Percentiles rank a stretch among this genome's conserved stretches.
phyloP scores from a whole-genome alignment of 75 land plant species.

The Azolla pinnata region DNA sequence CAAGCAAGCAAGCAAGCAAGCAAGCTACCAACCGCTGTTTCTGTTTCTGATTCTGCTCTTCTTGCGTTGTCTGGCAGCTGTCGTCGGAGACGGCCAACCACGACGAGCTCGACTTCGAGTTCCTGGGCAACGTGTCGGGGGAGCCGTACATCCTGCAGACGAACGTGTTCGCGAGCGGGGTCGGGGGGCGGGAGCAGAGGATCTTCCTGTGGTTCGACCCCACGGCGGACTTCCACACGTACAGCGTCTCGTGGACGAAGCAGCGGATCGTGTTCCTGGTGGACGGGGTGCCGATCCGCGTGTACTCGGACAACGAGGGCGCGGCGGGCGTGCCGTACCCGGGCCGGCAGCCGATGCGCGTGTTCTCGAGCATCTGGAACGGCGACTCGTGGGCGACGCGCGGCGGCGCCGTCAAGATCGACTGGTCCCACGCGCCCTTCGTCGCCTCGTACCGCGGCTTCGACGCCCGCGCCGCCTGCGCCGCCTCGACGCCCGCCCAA shows the following conservation, averaged over 20 bases:
- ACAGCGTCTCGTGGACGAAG: slow-evolving; percentile 13
- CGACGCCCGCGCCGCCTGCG: slow-evolving; percentile 4
- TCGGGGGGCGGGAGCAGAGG: slow-evolving; percentile 12
- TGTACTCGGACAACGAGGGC: slow-evolving; percentile 8
- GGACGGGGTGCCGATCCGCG: slow-evolving; percentile 7
- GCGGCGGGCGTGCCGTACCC: slow-evolving; percentile 13
- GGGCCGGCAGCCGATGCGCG: slow-evolving; percentile 13
- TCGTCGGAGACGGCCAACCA: slow-evolving; percentile 5
- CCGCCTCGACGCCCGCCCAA: no score
- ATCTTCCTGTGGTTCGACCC: slow-evolving; percentile 20
- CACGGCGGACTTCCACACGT: slow-evolving; percentile 13
- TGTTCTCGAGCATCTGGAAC: slow-evolving; percentile 16
- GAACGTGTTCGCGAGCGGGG: slow-evolving; percentile 11
- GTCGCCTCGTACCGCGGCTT: slow-evolving; percentile 15
- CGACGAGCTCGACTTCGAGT: slow-evolving; percentile 28
- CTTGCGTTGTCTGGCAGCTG: no score
- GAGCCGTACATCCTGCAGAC: slow-evolving; percentile 15
- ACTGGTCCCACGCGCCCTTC: slow-evolving; percentile 20
- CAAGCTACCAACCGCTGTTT: no score
- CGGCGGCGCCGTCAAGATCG: slow-evolving; percentile 12
- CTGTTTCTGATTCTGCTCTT: no score
- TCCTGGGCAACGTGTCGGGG: slow-evolving; percentile 14
- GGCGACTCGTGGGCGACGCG: slow-evolving; percentile 18
- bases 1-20: no score
- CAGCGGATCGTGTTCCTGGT: slow-evolving; percentile 10